Base-by-base conservation (phyloP, 768 basidiomycete genomes). In the Xerocomellus intermedius region DNA sequence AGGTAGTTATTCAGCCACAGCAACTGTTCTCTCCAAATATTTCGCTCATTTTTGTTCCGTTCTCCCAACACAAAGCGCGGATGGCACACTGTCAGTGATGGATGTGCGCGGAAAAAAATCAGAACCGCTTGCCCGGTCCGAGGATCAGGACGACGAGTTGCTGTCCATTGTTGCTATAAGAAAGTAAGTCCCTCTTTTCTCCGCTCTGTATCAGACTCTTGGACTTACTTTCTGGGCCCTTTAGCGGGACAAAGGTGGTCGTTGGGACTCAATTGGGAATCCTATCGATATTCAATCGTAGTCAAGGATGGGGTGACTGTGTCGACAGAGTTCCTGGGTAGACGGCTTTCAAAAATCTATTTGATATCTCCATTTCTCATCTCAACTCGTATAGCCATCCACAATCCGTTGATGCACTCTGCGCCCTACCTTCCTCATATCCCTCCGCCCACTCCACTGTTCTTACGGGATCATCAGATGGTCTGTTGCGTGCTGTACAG, bases 131-230 rank as follows among this genome's bases (percentile, higher is more conserved):
- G 87, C 87, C 2, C 89, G 94, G 50, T 96, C 93, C 16, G 94
- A 96, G 67, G 91, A 96, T 74, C 95, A 98, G 68, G 95, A 97
- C 64, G 95, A 98, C 67, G 95, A 98, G 64, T 74, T 97, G 42
- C 77, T 98, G 9, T 92, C 91, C 6, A 83, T 94, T 42, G 85
- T 88, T 32, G 70, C 91, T 16, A 94, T 98, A 69, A 91, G 89
- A 76, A 82, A 85, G 87, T 89, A 64, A 30, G 80, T 72, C 19
- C 36, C 39, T 21, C 30, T 28, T 50, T 39, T 28, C 35, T 26
- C 42, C 21, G 6, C 42, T 41, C 39, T 8, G 26, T 49, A 37
- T 51, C 37, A 41, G 16, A 39, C 22, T 24, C 7, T 47, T n/a
- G 4, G 33, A 32, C 38, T 48, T 43, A 44, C 26, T 16, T 52